Conservation (phyloP, 1,139 yeast genomes). For the Blastobotrys petasosporus region DNA sequence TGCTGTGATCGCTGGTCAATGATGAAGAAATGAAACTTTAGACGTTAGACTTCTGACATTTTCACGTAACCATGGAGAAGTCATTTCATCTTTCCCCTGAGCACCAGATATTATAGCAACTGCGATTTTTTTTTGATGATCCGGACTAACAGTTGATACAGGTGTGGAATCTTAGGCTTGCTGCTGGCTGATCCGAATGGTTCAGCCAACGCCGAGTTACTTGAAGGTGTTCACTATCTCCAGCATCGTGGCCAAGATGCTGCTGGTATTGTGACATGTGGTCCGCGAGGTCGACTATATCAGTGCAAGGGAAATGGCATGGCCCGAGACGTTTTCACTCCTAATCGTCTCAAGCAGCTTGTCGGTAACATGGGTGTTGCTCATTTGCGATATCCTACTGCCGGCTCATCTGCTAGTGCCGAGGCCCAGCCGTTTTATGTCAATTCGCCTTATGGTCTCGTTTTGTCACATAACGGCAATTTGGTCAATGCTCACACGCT, state of each 20-base stretch:
- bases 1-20: conserved; percentile 3
- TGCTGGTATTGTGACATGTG: conserved; percentile 98
- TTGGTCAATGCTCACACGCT: conserved; percentile 80
- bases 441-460: conserved; percentile 91
- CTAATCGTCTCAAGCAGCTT: conserved; percentile 65
- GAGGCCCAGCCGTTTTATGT: conserved; percentile 99
- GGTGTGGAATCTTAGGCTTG: conserved; percentile 94
- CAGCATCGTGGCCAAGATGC: conserved; percentile 99
- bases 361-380: conserved; percentile 95
- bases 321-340: conserved; percentile 96
- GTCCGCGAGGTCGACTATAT: conserved; percentile 84
- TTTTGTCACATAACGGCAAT: conserved; percentile 90
- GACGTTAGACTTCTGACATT: conserved; percentile 51
- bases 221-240: conserved; percentile 87
- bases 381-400: conserved; percentile 94
- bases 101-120: conserved; percentile 2
- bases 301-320: conserved; percentile 99
- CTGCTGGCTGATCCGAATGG: conserved; percentile 70
- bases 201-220: conserved; percentile 79
- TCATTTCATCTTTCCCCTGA: conserved; percentile 30
- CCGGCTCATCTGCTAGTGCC: conserved; percentile 94
- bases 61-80: conserved; percentile 39
- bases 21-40: conserved; percentile 25
- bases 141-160: conserved; percentile 15
- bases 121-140: not conserved